Evolutionary conservation across 169 alveolate species (phyloP).

Genomic region (Plasmodium gonderi): DNA sequence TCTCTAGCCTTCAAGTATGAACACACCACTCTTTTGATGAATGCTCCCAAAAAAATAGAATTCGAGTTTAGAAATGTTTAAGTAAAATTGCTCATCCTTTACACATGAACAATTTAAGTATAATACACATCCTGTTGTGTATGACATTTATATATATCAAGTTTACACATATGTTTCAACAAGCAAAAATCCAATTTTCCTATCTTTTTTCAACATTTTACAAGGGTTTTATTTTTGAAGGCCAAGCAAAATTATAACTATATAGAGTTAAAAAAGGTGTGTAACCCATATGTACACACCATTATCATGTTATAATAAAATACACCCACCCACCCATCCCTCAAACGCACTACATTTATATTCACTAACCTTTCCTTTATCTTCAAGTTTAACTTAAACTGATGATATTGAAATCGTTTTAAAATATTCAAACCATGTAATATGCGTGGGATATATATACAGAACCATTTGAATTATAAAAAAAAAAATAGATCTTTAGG

Average conservation of each 20-base stretch:
- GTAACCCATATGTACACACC: too few species aligned
- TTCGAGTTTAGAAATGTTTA: slow-evolving; percentile 55
- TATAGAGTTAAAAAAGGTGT: neutral
- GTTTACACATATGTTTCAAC: neutral
- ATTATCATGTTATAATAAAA: too few species aligned
- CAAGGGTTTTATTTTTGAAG: neutral
- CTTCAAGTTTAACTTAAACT: neutral
- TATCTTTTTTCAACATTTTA: too few species aligned
- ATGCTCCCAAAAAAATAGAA: slow-evolving; percentile 65
- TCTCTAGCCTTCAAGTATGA: slow-evolving; percentile 72
- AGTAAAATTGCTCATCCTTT: neutral
- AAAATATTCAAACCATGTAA: neutral
- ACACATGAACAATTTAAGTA: neutral
- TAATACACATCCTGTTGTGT: neutral
- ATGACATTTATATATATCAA: neutral
- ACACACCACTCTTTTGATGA: slow-evolving; percentile 50
- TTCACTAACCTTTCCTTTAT: too few species aligned
- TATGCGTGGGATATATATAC: neutral
- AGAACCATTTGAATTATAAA: neutral
- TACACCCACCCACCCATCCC: too few species aligned
- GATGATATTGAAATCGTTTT: neutral
- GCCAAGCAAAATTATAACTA: neutral
- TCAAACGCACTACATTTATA: too few species aligned
- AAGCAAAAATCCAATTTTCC: too few species aligned
- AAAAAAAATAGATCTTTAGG: neutral